Evolutionary conservation across 2,329 filamentous ascomycete species (phyloP), one percentile per base, ranked within the genome.

Genomic region (Ceratocystis variospora): DNA sequence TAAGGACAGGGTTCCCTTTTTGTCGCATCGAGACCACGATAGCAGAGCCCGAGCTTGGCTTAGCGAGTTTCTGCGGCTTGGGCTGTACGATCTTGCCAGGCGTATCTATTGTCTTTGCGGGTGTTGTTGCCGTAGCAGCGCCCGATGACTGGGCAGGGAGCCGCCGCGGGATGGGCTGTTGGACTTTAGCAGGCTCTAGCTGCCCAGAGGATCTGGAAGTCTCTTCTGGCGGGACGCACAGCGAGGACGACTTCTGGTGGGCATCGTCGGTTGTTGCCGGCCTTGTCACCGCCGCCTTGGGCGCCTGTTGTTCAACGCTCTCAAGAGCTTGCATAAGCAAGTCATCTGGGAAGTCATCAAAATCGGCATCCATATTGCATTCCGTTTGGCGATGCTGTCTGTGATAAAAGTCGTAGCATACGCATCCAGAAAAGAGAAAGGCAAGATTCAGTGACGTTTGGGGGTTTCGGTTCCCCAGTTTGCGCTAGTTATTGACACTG

Each of bases 11-110:
- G 72, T 99, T 99, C 69, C 93, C 94, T 76, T 96, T 95, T 75
- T 99, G 92, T 50, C 92, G 86, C 17, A 90, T 87, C 45, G 92
- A 96, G 37, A 97, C 92, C 22, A 96, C 81, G 70, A 97, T 96
- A 4, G 88, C 85, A 17, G 89, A 90, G 3, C 88, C 87, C 1
- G 84, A 76, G 6, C 79, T 79, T 61, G 79, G 78, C 68, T 84
- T 82, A 0, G 89, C 83, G 2, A 96, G 80, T n/a, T 85, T 87
- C 77, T 96, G 92, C 0, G 92, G 93, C 67, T 87, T 95, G 10
- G 91, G 92, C 75, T 96, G 93, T 44, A 93, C 86, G 31, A 95
- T 81, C 72, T 86, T 87, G 48, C 73, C 71, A 7, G 75, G 73
- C 25, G 75, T 71, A n/a, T 41, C 37, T 15, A 41, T 4, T 41